A percentile compares a stretch with the other conserved stretches of the same genome.
Evolutionary conservation across 345 rosid genomes (phyloP).

Genomic region (Hypericum perforatum): DNA sequence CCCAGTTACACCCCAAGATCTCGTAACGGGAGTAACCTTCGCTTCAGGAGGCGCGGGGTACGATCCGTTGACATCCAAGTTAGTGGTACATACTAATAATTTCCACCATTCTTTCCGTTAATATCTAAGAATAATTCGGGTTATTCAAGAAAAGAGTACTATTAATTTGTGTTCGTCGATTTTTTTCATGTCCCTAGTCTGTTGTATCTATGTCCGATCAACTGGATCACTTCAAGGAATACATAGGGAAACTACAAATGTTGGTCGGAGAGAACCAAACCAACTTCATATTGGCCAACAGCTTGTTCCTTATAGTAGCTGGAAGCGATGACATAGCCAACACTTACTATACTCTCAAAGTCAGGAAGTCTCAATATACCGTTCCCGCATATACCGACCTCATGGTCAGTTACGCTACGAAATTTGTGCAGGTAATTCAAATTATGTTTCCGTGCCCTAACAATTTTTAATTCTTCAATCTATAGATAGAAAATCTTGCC

Average conservation of each 20-base stretch:
- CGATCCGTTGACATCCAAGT: neutral
- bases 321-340: slow-evolving; percentile 33
- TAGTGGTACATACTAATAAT: neutral
- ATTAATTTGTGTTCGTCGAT: too few relatives aligned
- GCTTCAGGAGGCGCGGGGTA: slow-evolving; percentile 4
- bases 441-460: too few relatives aligned
- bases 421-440: slow-evolving; percentile 30
- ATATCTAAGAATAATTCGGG: too few relatives aligned
- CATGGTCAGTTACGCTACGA: slow-evolving; percentile 25
- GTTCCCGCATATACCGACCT: slow-evolving; percentile 38
- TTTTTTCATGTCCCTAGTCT: too few relatives aligned
- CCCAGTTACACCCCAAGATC: neutral
- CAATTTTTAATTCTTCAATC: too few relatives aligned
- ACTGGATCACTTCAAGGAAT: slow-evolving; percentile 26
- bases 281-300: slow-evolving; percentile 9
- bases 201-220: slow-evolving; percentile 37
- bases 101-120: too few relatives aligned
- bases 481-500: too few relatives aligned
- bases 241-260: slow-evolving; percentile 16
- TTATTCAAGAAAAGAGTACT: too few relatives aligned
- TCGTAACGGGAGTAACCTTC: neutral
- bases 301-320: slow-evolving; percentile 12
- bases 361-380: slow-evolving; percentile 20
- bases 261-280: slow-evolving; percentile 22
- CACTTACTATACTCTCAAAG: slow-evolving; percentile 22